Percentiles rank a stretch among this genome's conserved stretches.
Evolutionary conservation across 2,329 filamentous ascomycete genomes (phyloP).

Genomic region (Achaetomium macrosporum): DNA sequence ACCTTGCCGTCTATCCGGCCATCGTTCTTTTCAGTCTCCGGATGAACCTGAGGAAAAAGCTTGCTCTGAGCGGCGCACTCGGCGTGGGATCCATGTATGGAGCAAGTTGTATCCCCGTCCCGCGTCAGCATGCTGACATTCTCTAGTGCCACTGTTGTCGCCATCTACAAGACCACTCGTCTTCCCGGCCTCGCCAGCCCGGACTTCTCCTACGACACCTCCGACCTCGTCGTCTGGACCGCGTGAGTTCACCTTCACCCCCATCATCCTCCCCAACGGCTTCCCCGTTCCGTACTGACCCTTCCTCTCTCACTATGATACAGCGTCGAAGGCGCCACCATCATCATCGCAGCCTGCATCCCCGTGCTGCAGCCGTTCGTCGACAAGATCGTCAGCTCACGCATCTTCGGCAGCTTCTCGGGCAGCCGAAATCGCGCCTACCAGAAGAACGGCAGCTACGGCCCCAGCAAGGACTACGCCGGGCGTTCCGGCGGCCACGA

Average conservation of each 20-base stretch:
- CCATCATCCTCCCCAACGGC: not conserved
- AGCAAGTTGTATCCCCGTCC: not conserved
- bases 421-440: not conserved
- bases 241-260: not conserved
- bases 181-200: constrained; percentile 24
- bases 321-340: constrained; percentile 23
- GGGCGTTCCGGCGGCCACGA: not conserved
- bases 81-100: constrained; percentile 36
- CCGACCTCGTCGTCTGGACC: constrained; percentile 42
- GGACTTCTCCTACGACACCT: constrained; percentile 33
- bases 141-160: constrained; percentile 20
- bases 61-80: constrained; percentile 34
- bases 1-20: constrained; percentile 38
- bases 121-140: not conserved
- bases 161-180: constrained; percentile 30
- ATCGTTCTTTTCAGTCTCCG: constrained; percentile 34
- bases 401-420: not conserved
- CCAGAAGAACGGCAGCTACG: not conserved
- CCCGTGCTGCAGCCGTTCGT: constrained; percentile 23
- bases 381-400: constrained; percentile 5
- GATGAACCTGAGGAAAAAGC: constrained; percentile 36
- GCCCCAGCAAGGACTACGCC: not conserved
- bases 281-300: not conserved
- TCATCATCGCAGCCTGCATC: constrained; percentile 24
- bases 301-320: not conserved